Base-by-base conservation (phyloP, 2,329 filamentous ascomycete species). In the Trichoderma lentiforme region DNA sequence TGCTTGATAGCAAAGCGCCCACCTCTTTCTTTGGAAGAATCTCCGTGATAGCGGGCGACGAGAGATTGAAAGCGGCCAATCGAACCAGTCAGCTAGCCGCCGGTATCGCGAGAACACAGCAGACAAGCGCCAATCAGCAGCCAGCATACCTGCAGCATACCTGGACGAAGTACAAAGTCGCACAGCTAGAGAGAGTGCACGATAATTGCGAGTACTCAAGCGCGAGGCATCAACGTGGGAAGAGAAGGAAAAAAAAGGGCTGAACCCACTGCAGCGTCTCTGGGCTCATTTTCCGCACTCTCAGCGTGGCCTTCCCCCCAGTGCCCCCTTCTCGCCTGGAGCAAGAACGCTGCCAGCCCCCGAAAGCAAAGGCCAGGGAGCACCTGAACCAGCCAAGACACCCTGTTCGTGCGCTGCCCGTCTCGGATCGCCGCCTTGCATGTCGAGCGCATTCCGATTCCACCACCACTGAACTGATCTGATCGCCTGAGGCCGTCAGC, bases 381-480 rank as follows among this genome's bases (percentile, higher is more conserved):
- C 62, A 24, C 62, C 39, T 65, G 62, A 65, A 32, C 64, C 64
- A 39, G 57, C 67, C 67, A 70, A 70, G 57, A 62, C 67, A 62
- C 67, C 67, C 67, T 70, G 67, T 51, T 70, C 57, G 39, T 30
- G 51, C 64, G 64, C 43, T 51, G 14, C 43, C 43, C 66, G 30
- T 36, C 66, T 61, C 53, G 56, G 66, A 69, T 69, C 66, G 66
- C 65, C 65, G 65, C 56, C 39, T 39, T 70, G 67, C 67, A 62
- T 61, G 66, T 47, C 56, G 34, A 69, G 66, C 58, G 66, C 66
- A 69, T 69, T 69, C 66, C 66, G 66, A 69, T 70, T 70, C 67
- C 63, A 56, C 32, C 67, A 61, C 56, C 36, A 70, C 39, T 57
- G 63, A 66, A 12, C 63, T 28, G 51, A 32, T 47, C 43, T 43